Evolutionary conservation across 192 early-diverging fungal genomes (phyloP), one percentile per base, ranked within the genome.

Genomic region (Spizellomyces sp.): DNA sequence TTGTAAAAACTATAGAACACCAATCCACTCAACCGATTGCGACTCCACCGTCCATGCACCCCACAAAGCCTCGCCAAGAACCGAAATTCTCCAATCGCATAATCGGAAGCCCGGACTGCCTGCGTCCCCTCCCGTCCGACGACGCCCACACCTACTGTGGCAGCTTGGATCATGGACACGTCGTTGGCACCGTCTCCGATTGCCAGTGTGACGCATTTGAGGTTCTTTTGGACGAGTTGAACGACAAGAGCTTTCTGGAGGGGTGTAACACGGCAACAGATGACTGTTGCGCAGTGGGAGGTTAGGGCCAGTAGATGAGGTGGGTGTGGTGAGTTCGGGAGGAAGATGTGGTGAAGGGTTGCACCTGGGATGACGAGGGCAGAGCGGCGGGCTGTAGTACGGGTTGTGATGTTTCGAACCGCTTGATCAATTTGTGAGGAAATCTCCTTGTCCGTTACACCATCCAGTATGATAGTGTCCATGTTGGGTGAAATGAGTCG

Each of bases 301-400:
- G 75, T 70, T 75, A 88, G 17, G 62, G 46, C n/a, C 64, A 76
- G 50, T 75, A 83, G 36, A 83, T 65, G 14, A 69, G 17, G 44
- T 74, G 65, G 74, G 74, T 85, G 56, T 52, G 75, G 48, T 42
- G 69, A 71, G 55, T 82, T 84, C 71, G 45, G 82, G 78, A 21
- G 88, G 69, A 75, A 91, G 83, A 67, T 86, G 65, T 75, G 93
- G 69, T 90, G 89, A 42, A 99, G 84, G 14, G 93, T 90, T 22
- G 87, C 79, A n/a, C 98, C 98, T 63, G 95, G 92, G 65, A 99
- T 93, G 43, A 99, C 88, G 12, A 99, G 79, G 0, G 92, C 70
- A 8, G 57, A 41, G 9, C 68, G 68, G 5, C 91, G 66, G 79
- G 41, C 10, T 10, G 22, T 42, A 9, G 48, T 27, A 14, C 63